Evolutionary conservation across 352 stramenopile species (phyloP), one percentile per base, ranked within the genome.

Genomic region (Phytophthora citricola): DNA sequence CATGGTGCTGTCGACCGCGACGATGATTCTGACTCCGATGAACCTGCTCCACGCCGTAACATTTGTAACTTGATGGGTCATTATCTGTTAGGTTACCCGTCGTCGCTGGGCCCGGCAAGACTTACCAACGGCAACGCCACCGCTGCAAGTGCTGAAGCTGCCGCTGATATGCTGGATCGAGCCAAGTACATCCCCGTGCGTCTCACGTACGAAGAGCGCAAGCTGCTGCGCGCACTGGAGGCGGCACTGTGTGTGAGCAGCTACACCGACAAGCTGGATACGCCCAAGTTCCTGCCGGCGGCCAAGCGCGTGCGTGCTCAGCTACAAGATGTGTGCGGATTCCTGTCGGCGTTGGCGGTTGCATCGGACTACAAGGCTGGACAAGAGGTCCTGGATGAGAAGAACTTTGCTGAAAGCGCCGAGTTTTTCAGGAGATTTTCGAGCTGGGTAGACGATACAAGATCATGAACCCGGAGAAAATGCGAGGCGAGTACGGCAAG

Each of bases 391-490:
- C 71, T 97, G 15, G 81, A 94, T 9, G 85, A 97, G 34, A 97
- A 95, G 67, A 95, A 94, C 41, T 98, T 98, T 64, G 78, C 69
- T 15, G 83, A 97, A 36, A 88, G 97, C 63, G 81, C 89, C 47
- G 73, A 78, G 17, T 96, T 98, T 27, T 98, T 97, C 91, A 94
- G 45, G 85, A 93, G 50, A 81, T 94, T 39, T 98, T 99, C 64
- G 97, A 99, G 75, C 78, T 99, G 15, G 94, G 90, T 9, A 79
- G 97, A 40, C 85, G 97, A 34, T 98, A 99, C 81, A 99, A 99
- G 81, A 98, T 99, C 64, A 98, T 98, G 94, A 99, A 99, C 80
- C 97, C 97, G 5, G 96, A 99, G 79, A 98, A 98, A 73, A 98
- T 99, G 95, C 87, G 96, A 22, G 92, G 91, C 41, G 94, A 98